Percentiles rank a stretch among this genome's conserved stretches.
These are phyloP conservation scores for Aspergillus transmontanensis DNA, from an alignment of 2,329 filamentous ascomycete species.

Conservation along the genomic window DNA sequence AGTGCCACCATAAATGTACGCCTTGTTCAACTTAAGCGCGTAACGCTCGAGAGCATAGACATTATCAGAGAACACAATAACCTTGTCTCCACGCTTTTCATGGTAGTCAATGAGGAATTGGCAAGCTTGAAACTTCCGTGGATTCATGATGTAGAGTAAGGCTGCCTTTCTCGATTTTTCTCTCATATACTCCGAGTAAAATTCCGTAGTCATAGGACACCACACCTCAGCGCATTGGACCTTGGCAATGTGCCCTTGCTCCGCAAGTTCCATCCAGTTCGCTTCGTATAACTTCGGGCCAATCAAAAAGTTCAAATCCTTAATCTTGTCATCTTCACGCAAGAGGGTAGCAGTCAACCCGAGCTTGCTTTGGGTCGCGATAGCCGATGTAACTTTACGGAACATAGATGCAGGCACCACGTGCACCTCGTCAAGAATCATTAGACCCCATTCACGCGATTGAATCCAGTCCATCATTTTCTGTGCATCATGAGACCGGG, in stretches of 20 bases:
- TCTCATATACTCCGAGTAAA: constrained; percentile 89
- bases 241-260: constrained; percentile 93
- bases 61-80: constrained; percentile 98
- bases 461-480: constrained; percentile 98
- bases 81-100: constrained; percentile 90
- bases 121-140: constrained; percentile 92
- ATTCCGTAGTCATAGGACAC: constrained; percentile 99
- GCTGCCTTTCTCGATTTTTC: constrained; percentile 67
- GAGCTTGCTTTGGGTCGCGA: constrained; percentile 93
- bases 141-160: constrained; percentile 94
- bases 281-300: constrained; percentile 97
- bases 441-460: constrained; percentile 90
- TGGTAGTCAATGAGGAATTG: constrained; percentile 99
- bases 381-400: constrained; percentile 85
- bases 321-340: constrained; percentile 97
- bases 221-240: constrained; percentile 98
- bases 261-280: constrained; percentile 98
- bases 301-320: constrained; percentile 94
- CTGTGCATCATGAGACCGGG: constrained; percentile 86
- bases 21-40: constrained; percentile 79
- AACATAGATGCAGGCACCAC: constrained; percentile 97
- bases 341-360: constrained; percentile 92
- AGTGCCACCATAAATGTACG: constrained; percentile 89
- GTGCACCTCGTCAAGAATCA: constrained; percentile 97
- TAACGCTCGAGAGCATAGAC: constrained; percentile 89